phyloP scores from a whole-genome alignment of 495 filamentous ascomycete genomes.

The Lasiosphaeria ovina region DNA sequence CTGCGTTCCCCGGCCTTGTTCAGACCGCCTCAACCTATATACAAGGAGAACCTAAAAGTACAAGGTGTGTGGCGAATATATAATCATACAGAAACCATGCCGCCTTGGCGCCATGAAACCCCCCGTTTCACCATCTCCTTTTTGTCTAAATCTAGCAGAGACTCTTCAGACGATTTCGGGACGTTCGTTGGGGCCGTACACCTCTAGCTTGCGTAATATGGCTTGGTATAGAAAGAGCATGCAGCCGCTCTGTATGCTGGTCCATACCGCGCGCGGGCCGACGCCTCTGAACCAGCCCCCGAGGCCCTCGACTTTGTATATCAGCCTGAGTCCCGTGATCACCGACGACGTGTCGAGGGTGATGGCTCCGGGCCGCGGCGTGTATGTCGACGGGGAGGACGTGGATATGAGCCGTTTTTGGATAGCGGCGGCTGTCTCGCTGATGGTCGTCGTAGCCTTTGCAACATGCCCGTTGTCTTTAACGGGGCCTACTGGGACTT shows the following conservation, averaged over 20 bases:
- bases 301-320: constrained; percentile 85
- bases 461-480: constrained; percentile 20
- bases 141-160: too few species aligned
- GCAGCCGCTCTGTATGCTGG: constrained; percentile 91
- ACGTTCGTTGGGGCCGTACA: constrained; percentile 40
- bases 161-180: constrained; percentile 19
- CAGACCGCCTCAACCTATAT: too few species aligned
- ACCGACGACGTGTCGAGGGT: constrained; percentile 86
- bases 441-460: constrained; percentile 2
- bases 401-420: constrained; percentile 76
- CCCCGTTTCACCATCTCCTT: too few species aligned
- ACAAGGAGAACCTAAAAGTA: too few species aligned
- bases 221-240: constrained; percentile 97
- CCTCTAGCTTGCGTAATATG: constrained; percentile 72
- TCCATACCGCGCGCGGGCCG: constrained; percentile 93
- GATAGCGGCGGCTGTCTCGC: constrained; percentile 32
- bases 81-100: too few species aligned
- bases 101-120: too few species aligned
- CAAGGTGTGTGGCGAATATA: too few species aligned
- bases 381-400: constrained; percentile 75
- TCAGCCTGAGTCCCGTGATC: constrained; percentile 75
- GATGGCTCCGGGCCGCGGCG: constrained; percentile 67
- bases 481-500: not conserved
- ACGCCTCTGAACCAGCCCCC: constrained; percentile 93
- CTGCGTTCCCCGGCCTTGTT: too few species aligned